Base-by-base conservation (phyloP, 2,329 filamentous ascomycete species). In the Fusarium sp. region DNA sequence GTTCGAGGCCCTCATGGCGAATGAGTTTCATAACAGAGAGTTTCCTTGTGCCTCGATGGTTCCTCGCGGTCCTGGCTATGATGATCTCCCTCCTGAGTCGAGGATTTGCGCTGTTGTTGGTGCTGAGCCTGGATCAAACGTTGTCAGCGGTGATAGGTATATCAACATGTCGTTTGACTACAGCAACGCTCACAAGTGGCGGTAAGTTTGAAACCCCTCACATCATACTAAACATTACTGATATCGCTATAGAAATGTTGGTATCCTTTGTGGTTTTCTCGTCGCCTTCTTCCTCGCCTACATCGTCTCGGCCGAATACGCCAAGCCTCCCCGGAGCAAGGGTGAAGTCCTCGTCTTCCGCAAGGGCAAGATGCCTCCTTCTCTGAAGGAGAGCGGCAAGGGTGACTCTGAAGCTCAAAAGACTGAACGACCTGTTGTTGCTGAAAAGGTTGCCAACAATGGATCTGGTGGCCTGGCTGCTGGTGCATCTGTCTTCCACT, bases 341-440 rank as follows among this genome's bases (percentile, higher is more conserved):
- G 92, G 91, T 1, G 93, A 95, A 77, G 88, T 92, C 2, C 87
- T 95, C 1, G 90, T 95, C 7, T 95, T 94, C 79, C 87, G 73
- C 6, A 79, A 87, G 35, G 87, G 87, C 1, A 71, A 70, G 89
- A 92, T 77, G 87, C 86, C 7, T 89, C 91, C 77, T 86, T 91
- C 74, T 82, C 85, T 88, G 62, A 91, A 92, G 27, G 27, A 20
- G 75, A 90, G 92, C 77, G 25, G 32, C 0, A 9, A 41, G 1
- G 39, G 20, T 0, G 77, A 80, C 8, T 25, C 76, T 1, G 75
- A 80, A 52, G 61, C 68, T 0, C 72, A 74, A 35, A 85, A 71
- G 79, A 83, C 63, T 80, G 20, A 59, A 1, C 59, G 70, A 4
- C 32, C 61, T 0, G 58, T 78, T 60, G 77, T 74, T n/a, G 74